These are phyloP conservation scores for Penicillium oxalicum DNA, from an alignment of 2,329 filamentous ascomycete genomes.

Conservation along the genomic window DNA sequence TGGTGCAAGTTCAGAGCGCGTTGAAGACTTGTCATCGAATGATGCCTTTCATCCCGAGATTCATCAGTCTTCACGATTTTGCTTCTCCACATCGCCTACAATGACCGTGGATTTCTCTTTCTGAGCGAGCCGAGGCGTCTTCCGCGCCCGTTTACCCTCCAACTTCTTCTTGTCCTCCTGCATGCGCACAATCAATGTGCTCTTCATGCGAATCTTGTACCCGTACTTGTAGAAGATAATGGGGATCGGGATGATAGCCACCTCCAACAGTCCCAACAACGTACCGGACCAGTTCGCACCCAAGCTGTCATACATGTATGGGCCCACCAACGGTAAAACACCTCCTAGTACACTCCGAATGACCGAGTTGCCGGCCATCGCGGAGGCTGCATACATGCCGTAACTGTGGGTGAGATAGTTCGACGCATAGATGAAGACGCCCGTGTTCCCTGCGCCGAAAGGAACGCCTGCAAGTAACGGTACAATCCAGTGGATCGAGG, in stretches of 20 bases:
- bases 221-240: slow-evolving; percentile 67
- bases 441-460: slow-evolving; percentile 70
- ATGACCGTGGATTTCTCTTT: background rate
- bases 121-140: slow-evolving; percentile 9
- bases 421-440: slow-evolving; percentile 73
- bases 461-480: slow-evolving; percentile 73
- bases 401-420: slow-evolving; percentile 78
- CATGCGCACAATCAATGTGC: slow-evolving; percentile 52
- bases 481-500: slow-evolving; percentile 71
- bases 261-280: slow-evolving; percentile 66
- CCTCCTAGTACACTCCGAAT: slow-evolving; percentile 68
- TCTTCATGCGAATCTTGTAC: slow-evolving; percentile 51
- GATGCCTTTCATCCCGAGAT: background rate
- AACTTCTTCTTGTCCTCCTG: slow-evolving; percentile 47
- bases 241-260: slow-evolving; percentile 70
- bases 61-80: slow-evolving; percentile 11
- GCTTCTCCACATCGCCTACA: slow-evolving; percentile 15
- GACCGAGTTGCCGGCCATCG: slow-evolving; percentile 73
- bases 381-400: slow-evolving; percentile 73
- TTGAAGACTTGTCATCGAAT: background rate
- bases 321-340: slow-evolving; percentile 68
- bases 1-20: background rate
- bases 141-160: slow-evolving; percentile 37
- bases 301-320: slow-evolving; percentile 62
- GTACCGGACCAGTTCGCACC: slow-evolving; percentile 75